phyloP scores from a whole-genome alignment of 768 basidiomycete species.

The Mycena rosella region DNA sequence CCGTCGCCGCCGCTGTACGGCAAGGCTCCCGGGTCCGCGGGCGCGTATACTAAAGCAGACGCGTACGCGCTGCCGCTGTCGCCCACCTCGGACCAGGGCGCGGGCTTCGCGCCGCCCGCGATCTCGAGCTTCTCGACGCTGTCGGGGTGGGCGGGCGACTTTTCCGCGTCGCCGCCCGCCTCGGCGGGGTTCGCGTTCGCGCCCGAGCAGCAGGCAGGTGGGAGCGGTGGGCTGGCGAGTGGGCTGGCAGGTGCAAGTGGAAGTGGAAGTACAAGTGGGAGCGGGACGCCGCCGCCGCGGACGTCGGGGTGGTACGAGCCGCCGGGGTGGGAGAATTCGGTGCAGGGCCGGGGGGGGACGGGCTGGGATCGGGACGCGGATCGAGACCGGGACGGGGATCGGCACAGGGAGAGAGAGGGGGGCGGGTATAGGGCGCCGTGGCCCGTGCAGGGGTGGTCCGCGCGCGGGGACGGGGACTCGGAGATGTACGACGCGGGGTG shows the following conservation, averaged over 20 bases:
- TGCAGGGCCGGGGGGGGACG: slow-evolving; percentile 1
- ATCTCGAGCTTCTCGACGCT: slow-evolving; percentile 53
- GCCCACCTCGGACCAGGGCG: slow-evolving; percentile 16
- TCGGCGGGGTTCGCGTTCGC: neutral
- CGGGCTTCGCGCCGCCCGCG: slow-evolving; percentile 35
- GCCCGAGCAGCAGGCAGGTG: neutral
- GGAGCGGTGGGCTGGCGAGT: neutral
- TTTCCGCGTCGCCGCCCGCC: neutral
- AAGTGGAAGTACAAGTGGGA: neutral
- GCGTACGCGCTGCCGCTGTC: slow-evolving; percentile 20
- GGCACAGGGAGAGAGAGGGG: too few relatives aligned
- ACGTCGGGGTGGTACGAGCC: slow-evolving; percentile 34
- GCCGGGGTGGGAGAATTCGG: slow-evolving; percentile 31
- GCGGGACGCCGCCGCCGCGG: too few relatives aligned
- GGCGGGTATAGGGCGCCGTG: slow-evolving; percentile 7
- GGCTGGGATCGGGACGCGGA: too few relatives aligned
- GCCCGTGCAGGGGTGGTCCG: slow-evolving; percentile 5
- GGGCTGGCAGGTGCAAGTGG: too few relatives aligned
- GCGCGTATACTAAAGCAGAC: neutral
- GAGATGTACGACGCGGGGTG: slow-evolving; percentile 27
- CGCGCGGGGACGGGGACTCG: slow-evolving; percentile 16
- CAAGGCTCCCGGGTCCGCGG: neutral
- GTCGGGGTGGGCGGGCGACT: slow-evolving; percentile 54
- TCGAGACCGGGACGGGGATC: too few relatives aligned
- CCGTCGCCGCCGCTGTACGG: slow-evolving; percentile 24